These are phyloP conservation scores for Phytophthora parvispora DNA, from an alignment of 352 stramenopile genomes.

Conservation along the genomic window DNA sequence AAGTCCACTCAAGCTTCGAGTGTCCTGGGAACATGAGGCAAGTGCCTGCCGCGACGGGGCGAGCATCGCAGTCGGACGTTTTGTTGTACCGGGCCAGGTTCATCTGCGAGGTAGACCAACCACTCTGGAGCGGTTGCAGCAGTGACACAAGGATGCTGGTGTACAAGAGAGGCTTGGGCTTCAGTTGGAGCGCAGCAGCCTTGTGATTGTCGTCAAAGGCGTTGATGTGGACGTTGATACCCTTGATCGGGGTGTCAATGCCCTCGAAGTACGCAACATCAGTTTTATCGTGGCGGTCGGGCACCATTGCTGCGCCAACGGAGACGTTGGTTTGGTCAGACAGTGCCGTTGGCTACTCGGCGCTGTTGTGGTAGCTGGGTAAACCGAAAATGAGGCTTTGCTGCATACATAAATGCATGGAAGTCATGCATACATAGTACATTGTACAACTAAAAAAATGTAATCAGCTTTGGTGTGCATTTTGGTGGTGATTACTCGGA, in stretches of 20 bases:
- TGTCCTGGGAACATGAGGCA: constrained; percentile 22
- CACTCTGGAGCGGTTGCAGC: constrained; percentile 48
- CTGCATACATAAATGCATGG: no score
- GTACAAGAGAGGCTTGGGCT: constrained; percentile 46
- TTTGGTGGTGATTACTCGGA: neutral
- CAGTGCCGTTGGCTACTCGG: neutral
- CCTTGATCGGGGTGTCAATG: constrained; percentile 3
- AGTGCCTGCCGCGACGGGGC: constrained; percentile 5
- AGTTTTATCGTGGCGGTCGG: neutral
- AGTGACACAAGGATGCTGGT: constrained; percentile 34
- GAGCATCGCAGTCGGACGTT: constrained; percentile 17
- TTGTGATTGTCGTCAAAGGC: constrained; percentile 12
- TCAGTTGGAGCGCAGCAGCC: constrained; percentile 10
- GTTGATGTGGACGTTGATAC: constrained; percentile 7
- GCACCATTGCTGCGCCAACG: neutral
- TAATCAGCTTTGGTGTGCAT: neutral
- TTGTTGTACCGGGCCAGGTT: constrained; percentile 15
- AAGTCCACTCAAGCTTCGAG: constrained; percentile 7
- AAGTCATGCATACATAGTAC: no score
- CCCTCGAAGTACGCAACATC: constrained; percentile 3
- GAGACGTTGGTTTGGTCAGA: neutral
- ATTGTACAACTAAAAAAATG: no score
- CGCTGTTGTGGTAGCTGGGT: neutral
- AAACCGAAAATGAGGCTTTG: constrained; percentile 4
- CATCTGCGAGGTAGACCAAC: constrained; percentile 40